Conservation (phyloP, 441 rosid species). For the Capsella rubella region DNA sequence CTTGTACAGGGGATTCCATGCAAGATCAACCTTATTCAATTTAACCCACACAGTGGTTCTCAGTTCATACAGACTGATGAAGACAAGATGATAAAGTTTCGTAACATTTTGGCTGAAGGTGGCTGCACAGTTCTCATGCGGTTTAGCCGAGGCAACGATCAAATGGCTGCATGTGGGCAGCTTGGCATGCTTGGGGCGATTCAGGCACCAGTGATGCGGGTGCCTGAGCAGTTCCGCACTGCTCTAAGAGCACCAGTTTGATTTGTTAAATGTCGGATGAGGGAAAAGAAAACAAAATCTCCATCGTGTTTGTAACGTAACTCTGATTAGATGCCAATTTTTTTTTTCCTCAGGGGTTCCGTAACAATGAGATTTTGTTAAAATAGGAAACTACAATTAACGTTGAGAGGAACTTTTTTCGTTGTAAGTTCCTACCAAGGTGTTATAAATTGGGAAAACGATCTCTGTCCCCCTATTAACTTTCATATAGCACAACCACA, state of each 20-base stretch:
- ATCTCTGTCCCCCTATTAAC: too few species aligned
- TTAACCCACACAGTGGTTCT: conserved; percentile 86
- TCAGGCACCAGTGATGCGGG: conserved; percentile 75
- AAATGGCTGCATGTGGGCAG: conserved; percentile 99
- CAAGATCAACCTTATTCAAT: conserved; percentile 90
- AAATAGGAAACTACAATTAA: background rate
- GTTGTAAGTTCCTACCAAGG: background rate
- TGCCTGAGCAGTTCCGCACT: conserved; percentile 71
- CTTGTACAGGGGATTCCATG: conserved; percentile 93
- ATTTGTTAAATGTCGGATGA: background rate
- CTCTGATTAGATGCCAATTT: conserved; percentile 14
- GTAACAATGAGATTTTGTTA: background rate
- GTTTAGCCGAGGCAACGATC: conserved; percentile 85
- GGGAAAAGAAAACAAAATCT: conserved; percentile 1
- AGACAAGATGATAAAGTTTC: conserved; percentile 80
- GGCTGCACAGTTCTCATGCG: conserved; percentile 70
- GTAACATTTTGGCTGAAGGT: conserved; percentile 71
- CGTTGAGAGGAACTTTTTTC: background rate
- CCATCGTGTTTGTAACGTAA: conserved; percentile 4
- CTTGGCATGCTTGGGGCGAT: conserved; percentile 76
- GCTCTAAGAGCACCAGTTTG: conserved; percentile 51
- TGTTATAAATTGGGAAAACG: background rate
- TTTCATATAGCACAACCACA: too few species aligned
- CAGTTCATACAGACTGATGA: conserved; percentile 70
- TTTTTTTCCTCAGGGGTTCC: background rate